phyloP scores from a whole-genome alignment of 257 asterid species.

The Solanum paucissectum region DNA sequence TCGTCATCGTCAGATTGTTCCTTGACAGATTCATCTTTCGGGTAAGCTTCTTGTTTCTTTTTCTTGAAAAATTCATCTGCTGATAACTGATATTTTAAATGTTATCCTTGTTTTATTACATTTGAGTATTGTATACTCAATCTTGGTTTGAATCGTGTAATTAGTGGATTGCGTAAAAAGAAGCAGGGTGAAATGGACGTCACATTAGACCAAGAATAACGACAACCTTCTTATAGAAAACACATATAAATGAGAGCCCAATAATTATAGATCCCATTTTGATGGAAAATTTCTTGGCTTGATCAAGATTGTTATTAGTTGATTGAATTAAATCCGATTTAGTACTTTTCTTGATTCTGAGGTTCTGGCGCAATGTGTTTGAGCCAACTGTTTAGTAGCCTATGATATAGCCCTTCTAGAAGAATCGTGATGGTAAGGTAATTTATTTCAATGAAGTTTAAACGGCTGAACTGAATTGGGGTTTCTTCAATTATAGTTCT shows the following conservation, averaged over 20 bases:
- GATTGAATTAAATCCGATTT: neutral
- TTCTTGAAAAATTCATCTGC: neutral
- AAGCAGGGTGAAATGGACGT: neutral
- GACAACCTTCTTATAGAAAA: neutral
- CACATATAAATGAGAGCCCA: neutral
- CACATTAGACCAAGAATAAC: neutral
- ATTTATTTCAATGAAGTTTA: neutral
- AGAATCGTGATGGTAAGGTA: neutral
- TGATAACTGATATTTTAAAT: neutral
- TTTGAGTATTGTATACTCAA: neutral
- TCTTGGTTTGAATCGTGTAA: neutral
- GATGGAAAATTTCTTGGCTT: neutral
- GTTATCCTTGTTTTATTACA: neutral
- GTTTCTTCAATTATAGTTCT: neutral
- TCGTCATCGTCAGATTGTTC: conserved; percentile 55
- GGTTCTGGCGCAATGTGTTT: neutral
- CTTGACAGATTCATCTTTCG: conserved; percentile 68
- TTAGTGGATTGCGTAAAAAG: neutral
- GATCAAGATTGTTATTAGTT: neutral
- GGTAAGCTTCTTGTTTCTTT: conserved; percentile 29
- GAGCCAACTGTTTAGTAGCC: neutral
- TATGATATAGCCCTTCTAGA: neutral
- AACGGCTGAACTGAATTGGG: neutral
- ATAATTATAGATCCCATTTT: neutral
- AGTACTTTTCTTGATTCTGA: neutral